Percentiles rank a stretch among this genome's conserved stretches.
phyloP scores from a whole-genome alignment of 2,329 filamentous ascomycete species.

The Dichotomopilus funicola region DNA sequence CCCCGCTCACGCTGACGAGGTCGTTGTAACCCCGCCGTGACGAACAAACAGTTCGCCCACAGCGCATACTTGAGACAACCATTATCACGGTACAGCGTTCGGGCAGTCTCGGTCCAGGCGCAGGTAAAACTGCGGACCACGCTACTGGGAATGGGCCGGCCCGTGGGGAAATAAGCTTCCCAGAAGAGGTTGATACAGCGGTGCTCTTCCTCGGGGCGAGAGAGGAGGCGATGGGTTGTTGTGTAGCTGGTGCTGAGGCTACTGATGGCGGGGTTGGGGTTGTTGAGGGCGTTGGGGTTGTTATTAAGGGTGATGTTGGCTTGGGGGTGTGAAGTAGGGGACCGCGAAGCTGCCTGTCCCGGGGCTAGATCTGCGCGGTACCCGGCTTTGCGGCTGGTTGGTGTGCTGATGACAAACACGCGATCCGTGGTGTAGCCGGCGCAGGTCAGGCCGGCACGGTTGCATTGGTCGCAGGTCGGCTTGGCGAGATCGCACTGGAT shows the following conservation, averaged over 20 bases:
- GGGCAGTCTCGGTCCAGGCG: slow-evolving; percentile 14
- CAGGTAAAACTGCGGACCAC: slow-evolving; percentile 11
- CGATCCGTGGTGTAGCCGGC: slow-evolving; percentile 4
- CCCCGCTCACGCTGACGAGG: too few species aligned
- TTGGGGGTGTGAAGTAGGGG: neutral
- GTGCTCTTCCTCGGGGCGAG: slow-evolving; percentile 5
- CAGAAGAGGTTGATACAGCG: slow-evolving; percentile 16
- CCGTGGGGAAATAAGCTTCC: slow-evolving; percentile 17
- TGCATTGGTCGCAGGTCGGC: slow-evolving; percentile 7
- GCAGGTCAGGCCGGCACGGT: slow-evolving; percentile 6
- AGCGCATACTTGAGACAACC: slow-evolving; percentile 11
- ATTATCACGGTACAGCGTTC: slow-evolving; percentile 2
- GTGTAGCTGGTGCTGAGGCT: neutral
- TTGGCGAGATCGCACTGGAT: slow-evolving; percentile 8
- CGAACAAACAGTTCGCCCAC: slow-evolving; percentile 15
- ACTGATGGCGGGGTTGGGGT: neutral
- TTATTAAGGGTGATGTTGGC: neutral
- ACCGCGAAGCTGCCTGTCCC: neutral
- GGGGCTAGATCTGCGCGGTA: neutral
- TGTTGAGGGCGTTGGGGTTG: neutral
- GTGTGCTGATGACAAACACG: slow-evolving; percentile 15
- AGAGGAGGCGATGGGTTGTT: slow-evolving; percentile 1
- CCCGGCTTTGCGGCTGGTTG: slow-evolving; percentile 1
- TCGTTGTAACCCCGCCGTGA: neutral
- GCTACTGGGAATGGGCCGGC: slow-evolving; percentile 5